A percentile compares a stretch with the other conserved stretches of the same genome.
phyloP scores from a whole-genome alignment of 148 eudicot species.

The Suaeda aralocaspica region DNA sequence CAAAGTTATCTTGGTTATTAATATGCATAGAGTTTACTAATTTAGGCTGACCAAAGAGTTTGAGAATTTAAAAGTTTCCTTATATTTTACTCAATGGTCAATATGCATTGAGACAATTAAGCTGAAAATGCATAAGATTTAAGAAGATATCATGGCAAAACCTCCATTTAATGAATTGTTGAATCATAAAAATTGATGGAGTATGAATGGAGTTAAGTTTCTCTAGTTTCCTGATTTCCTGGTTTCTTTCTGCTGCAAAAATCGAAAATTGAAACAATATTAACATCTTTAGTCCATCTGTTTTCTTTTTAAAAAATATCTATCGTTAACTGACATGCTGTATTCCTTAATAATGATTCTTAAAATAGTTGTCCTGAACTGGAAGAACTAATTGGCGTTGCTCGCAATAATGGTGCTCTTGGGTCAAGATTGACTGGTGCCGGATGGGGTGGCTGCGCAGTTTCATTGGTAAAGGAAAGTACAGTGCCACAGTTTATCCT shows the following conservation, averaged over 20 bases:
- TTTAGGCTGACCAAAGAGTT: not conserved
- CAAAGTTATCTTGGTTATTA: not conserved
- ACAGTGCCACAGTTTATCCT: conserved; percentile 84
- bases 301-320: too few relatives aligned
- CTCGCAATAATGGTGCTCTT: conserved; percentile 74
- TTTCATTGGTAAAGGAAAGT: conserved; percentile 80
- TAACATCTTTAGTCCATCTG: not conserved
- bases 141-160: too few relatives aligned
- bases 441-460: conserved; percentile 99
- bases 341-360: conserved; percentile 1
- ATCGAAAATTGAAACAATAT: not conserved
- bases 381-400: conserved; percentile 81
- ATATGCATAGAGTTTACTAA: too few relatives aligned
- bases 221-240: too few relatives aligned
- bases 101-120: not conserved
- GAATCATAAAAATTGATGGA: too few relatives aligned
- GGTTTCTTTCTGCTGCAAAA: too few relatives aligned
- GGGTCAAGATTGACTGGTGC: conserved; percentile 98
- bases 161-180: too few relatives aligned
- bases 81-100: not conserved
- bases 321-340: not conserved
- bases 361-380: conserved; percentile 72
- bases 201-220: too few relatives aligned
- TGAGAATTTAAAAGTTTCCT: not conserved
- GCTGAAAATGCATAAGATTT: not conserved